phyloP scores from a whole-genome alignment of 345 rosid species.

The Cardiospermum halicacabum region DNA sequence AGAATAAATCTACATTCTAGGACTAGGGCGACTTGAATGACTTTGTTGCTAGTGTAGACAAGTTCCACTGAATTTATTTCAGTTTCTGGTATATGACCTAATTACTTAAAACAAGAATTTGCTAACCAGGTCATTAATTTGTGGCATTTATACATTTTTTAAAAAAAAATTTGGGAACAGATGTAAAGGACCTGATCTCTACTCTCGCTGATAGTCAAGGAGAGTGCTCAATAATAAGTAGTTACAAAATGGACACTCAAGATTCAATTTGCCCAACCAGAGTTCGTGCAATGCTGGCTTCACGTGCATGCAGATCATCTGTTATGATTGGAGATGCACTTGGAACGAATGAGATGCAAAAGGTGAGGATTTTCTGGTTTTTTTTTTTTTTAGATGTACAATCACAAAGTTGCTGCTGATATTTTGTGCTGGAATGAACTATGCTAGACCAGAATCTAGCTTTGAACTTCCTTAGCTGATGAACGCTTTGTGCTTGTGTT shows the following conservation, averaged over 20 bases:
- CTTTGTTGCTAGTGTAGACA: too few species aligned
- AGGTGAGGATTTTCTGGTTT: constrained; percentile 45
- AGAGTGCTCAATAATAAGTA: constrained; percentile 70
- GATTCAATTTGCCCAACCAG: constrained; percentile 85
- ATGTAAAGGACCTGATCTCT: constrained; percentile 85
- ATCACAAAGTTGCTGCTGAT: neutral
- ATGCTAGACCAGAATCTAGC: neutral
- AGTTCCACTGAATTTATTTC: neutral
- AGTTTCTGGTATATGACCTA: neutral
- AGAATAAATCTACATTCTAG: too few species aligned
- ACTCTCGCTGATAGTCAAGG: constrained; percentile 75
- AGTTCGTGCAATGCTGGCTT: constrained; percentile 91
- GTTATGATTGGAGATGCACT: constrained; percentile 89
- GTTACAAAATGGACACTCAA: constrained; percentile 65
- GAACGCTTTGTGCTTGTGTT: neutral
- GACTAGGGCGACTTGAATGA: too few species aligned
- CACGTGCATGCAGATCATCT: constrained; percentile 89
- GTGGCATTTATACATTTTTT: too few species aligned
- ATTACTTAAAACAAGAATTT: neutral
- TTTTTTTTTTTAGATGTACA: neutral
- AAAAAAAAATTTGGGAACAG: constrained; percentile 53
- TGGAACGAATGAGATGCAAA: constrained; percentile 77
- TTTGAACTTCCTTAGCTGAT: constrained; percentile 1
- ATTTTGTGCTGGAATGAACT: neutral
- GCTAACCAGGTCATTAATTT: constrained; percentile 12